A percentile compares a stretch with the other conserved stretches of the same genome.
Evolutionary conservation across 805 yeast species (phyloP).

Genomic region (Schwanniomyces yamadae): DNA sequence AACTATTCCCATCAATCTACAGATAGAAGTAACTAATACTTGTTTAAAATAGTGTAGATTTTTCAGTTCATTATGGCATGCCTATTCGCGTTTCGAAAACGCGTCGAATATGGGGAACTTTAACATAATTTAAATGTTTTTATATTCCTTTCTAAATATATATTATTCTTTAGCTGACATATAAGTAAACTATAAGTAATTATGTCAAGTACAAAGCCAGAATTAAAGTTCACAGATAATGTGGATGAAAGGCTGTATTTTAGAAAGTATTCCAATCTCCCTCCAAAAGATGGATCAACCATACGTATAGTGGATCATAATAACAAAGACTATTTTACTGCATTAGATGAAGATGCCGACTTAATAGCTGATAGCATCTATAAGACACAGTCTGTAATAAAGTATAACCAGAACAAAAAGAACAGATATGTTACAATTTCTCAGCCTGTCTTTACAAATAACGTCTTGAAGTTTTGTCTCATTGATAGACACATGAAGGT

Average conservation of each 20-base stretch:
- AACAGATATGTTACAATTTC: constrained; percentile 73
- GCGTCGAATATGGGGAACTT: too few relatives aligned
- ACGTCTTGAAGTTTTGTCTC: constrained; percentile 61
- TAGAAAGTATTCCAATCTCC: constrained; percentile 46
- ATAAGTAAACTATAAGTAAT: not conserved
- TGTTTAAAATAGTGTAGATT: too few relatives aligned
- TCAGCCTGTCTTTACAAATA: constrained; percentile 63
- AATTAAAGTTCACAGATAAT: constrained; percentile 39
- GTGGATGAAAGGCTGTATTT: constrained; percentile 44
- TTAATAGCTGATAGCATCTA: constrained; percentile 81
- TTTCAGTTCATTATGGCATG: too few relatives aligned
- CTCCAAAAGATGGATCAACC: constrained; percentile 46
- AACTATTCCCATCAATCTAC: too few relatives aligned
- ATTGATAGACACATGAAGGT: constrained; percentile 72
- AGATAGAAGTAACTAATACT: too few relatives aligned
- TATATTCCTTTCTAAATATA: too few relatives aligned
- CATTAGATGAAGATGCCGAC: constrained; percentile 71
- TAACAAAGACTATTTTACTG: constrained; percentile 76
- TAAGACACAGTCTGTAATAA: constrained; percentile 79
- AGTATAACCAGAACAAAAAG: constrained; percentile 46
- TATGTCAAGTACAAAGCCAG: constrained; percentile 44
- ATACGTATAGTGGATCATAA: constrained; percentile 71
- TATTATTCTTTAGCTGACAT: too few relatives aligned
- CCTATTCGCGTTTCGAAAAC: too few relatives aligned
- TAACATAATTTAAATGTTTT: too few relatives aligned